Conservation (phyloP, 2,329 filamentous ascomycete species). For the Sarocladium strictum region DNA sequence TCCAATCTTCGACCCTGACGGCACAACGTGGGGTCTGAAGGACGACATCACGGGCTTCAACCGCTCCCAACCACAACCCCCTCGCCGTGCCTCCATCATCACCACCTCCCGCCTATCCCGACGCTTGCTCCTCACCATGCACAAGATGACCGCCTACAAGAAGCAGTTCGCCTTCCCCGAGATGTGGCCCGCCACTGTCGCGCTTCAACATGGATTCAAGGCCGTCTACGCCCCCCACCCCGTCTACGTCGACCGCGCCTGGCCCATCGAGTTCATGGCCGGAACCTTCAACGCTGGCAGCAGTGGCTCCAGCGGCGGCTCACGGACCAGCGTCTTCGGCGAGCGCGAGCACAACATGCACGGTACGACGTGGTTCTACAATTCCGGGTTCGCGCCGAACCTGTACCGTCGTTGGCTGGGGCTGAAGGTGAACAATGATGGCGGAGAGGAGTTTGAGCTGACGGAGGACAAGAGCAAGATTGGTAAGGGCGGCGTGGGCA, state of each 20-base stretch:
- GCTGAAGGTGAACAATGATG: constrained; percentile 70
- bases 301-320: constrained; percentile 69
- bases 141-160: constrained; percentile 76
- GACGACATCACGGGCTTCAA: constrained; percentile 86
- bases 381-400: constrained; percentile 73
- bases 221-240: constrained; percentile 88
- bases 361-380: constrained; percentile 89
- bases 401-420: constrained; percentile 85
- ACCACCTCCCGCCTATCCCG: constrained; percentile 79
- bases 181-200: constrained; percentile 89
- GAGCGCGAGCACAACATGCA: constrained; percentile 85
- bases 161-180: constrained; percentile 91
- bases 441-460: constrained; percentile 70
- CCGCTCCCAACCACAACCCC: constrained; percentile 49
- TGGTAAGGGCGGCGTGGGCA: constrained; percentile 37
- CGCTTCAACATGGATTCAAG: constrained; percentile 88
- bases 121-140: constrained; percentile 78
- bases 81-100: constrained; percentile 81
- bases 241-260: constrained; percentile 78
- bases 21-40: constrained; percentile 75
- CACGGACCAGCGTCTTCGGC: constrained; percentile 67
- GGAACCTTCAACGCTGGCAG: constrained; percentile 73
- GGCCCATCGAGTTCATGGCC: constrained; percentile 75
- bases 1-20: constrained; percentile 83
- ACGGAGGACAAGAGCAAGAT: constrained; percentile 47